phyloP scores from a whole-genome alignment of 2,329 filamentous ascomycete species.

The Pyrenophora teres region DNA sequence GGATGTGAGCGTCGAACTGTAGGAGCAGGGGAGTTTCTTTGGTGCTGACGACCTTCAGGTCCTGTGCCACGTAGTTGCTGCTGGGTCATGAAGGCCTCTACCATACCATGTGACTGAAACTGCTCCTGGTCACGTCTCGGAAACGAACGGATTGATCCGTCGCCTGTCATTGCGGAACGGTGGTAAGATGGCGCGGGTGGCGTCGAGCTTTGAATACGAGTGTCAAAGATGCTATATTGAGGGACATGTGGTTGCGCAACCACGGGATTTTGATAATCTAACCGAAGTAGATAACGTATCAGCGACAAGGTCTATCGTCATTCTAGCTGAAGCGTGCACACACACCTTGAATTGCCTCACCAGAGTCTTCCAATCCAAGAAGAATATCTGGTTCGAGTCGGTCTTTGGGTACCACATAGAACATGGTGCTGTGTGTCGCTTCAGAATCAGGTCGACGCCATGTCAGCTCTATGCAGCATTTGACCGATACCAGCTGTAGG shows the following conservation, averaged over 20 bases:
- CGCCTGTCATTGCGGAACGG: constrained; percentile 1
- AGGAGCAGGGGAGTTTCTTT: no score
- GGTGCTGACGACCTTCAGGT: no score
- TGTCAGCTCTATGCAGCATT: neutral
- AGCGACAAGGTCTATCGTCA: neutral
- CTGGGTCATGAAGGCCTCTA: no score
- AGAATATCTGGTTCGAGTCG: constrained; percentile 4
- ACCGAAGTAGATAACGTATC: no score
- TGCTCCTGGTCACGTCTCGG: no score
- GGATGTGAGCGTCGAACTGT: no score
- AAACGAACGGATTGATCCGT: neutral
- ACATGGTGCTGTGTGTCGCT: constrained; percentile 1
- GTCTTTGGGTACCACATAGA: constrained; percentile 3
- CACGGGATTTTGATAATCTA: no score
- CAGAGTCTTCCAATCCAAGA: constrained; percentile 2
- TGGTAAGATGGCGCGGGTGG: constrained; percentile 1
- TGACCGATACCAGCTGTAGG: neutral
- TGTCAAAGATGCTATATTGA: neutral
- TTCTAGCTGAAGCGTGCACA: neutral
- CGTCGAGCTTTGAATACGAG: neutral
- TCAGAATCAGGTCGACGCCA: constrained; percentile 1
- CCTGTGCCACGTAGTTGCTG: no score
- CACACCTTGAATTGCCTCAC: constrained; percentile 1
- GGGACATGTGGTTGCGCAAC: no score
- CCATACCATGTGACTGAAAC: no score